These are phyloP conservation scores for Schwanniomyces polymorphus DNA, from an alignment of 805 yeast species.

Conservation along the genomic window DNA sequence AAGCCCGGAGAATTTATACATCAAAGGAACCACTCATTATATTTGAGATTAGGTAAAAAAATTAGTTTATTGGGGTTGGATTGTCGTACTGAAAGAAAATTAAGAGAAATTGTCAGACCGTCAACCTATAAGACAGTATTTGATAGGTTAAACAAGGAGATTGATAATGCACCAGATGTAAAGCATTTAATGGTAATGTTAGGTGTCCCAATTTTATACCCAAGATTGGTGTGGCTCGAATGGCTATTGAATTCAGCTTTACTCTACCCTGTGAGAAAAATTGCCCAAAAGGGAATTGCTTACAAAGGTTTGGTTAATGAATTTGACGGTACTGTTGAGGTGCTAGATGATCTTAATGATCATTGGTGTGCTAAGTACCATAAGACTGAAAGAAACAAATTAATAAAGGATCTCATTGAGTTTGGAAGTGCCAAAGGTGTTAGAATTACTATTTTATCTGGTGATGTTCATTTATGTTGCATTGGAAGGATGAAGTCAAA, in stretches of 20 bases:
- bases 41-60: slow-evolving; percentile 71
- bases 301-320: slow-evolving; percentile 80
- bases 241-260: slow-evolving; percentile 58
- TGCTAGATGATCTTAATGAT: slow-evolving; percentile 90
- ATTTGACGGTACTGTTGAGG: slow-evolving; percentile 89
- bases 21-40: slow-evolving; percentile 65
- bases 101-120: slow-evolving; percentile 52
- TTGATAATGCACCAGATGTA: slow-evolving; percentile 49
- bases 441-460: slow-evolving; percentile 81
- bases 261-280: slow-evolving; percentile 61
- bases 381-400: slow-evolving; percentile 76
- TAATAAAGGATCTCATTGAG: slow-evolving; percentile 60
- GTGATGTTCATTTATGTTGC: slow-evolving; percentile 91
- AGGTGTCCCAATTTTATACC: slow-evolving; percentile 95
- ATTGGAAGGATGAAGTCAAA: slow-evolving; percentile 73
- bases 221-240: slow-evolving; percentile 91
- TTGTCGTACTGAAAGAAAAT: slow-evolving; percentile 87
- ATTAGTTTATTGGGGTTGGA: slow-evolving; percentile 79
- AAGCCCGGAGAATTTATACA: slow-evolving; percentile 67
- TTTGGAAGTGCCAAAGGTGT: slow-evolving; percentile 66
- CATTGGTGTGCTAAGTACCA: slow-evolving; percentile 95
- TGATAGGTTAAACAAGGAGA: slow-evolving; percentile 56
- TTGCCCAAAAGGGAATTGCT: slow-evolving; percentile 61
- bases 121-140: slow-evolving; percentile 64
- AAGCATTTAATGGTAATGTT: slow-evolving; percentile 80